Evolutionary conservation across 2,329 filamentous ascomycete species (phyloP).

Genomic region (Paraconiothyrium sp.): DNA sequence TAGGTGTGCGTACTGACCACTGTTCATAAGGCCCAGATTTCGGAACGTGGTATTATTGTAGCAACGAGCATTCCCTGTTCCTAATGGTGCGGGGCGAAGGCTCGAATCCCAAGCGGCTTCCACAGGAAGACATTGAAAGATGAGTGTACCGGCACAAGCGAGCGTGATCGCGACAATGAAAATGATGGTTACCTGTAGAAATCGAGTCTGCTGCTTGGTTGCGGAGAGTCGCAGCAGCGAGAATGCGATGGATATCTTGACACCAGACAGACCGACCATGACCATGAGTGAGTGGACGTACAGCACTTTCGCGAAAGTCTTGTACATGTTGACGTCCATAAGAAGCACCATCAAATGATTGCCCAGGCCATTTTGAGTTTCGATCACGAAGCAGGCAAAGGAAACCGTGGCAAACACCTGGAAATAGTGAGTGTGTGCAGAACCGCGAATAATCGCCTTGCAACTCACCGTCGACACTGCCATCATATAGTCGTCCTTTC

Average conservation of each 20-base stretch:
- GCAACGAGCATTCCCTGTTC: conserved; percentile 52
- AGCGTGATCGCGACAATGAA: conserved; percentile 57
- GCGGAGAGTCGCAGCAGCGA: conserved; percentile 57
- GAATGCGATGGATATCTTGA: conserved; percentile 60
- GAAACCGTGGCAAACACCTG: conserved; percentile 26
- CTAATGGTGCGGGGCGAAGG: conserved; percentile 42
- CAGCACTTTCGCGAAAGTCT: conserved; percentile 52
- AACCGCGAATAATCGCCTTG: neutral
- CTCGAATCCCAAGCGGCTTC: conserved; percentile 56
- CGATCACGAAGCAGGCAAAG: conserved; percentile 56
- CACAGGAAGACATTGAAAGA: conserved; percentile 60
- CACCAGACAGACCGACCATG: conserved; percentile 55
- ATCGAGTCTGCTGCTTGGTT: conserved; percentile 41
- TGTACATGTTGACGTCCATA: conserved; percentile 38
- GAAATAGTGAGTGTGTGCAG: conserved; percentile 9
- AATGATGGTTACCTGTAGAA: conserved; percentile 54
- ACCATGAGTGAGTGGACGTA: conserved; percentile 58
- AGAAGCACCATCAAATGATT: conserved; percentile 54
- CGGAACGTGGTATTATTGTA: conserved; percentile 53
- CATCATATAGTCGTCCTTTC: conserved; percentile 61
- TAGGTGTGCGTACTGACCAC: conserved; percentile 39
- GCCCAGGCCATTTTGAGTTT: conserved; percentile 59
- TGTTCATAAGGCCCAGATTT: conserved; percentile 59
- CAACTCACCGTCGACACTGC: conserved; percentile 50
- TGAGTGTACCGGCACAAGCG: conserved; percentile 56